These are phyloP conservation scores for Russula sp. DNA, from an alignment of 768 basidiomycete species.

Conservation along the genomic window DNA sequence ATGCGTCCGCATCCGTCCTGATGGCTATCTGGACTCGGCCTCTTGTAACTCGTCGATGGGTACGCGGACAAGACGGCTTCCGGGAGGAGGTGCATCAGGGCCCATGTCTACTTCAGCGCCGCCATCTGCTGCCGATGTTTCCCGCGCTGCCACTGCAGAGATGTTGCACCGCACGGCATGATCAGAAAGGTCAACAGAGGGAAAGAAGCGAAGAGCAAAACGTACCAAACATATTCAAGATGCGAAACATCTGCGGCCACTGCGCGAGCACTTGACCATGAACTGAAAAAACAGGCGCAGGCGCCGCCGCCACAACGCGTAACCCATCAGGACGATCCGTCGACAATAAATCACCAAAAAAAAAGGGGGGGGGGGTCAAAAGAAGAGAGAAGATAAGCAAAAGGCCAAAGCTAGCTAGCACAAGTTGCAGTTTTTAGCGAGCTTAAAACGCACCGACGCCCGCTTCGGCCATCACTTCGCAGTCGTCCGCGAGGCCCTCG, in stretches of 20 bases:
- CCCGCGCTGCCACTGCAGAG: constrained; percentile 43
- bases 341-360: neutral
- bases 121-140: constrained; percentile 28
- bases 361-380: too few species aligned
- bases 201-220: neutral
- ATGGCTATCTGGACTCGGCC: constrained; percentile 19
- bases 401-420: too few species aligned
- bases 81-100: constrained; percentile 28
- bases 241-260: constrained; percentile 80
- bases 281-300: constrained; percentile 37
- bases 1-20: neutral
- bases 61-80: constrained; percentile 65
- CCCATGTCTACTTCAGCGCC: constrained; percentile 7
- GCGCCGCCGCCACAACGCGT: neutral
- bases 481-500: constrained; percentile 61
- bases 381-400: too few species aligned
- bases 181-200: neutral
- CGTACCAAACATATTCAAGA: constrained; percentile 62
- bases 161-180: neutral
- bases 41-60: constrained; percentile 58
- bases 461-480: constrained; percentile 70
- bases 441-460: constrained; percentile 45
- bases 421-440: neutral
- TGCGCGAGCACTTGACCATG: constrained; percentile 73
- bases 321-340: neutral